Percentiles rank a stretch among this genome's conserved stretches.
These are phyloP conservation scores for Salicornia ramosissima DNA, from an alignment of 148 eudicot species.

Conservation along the genomic window DNA sequence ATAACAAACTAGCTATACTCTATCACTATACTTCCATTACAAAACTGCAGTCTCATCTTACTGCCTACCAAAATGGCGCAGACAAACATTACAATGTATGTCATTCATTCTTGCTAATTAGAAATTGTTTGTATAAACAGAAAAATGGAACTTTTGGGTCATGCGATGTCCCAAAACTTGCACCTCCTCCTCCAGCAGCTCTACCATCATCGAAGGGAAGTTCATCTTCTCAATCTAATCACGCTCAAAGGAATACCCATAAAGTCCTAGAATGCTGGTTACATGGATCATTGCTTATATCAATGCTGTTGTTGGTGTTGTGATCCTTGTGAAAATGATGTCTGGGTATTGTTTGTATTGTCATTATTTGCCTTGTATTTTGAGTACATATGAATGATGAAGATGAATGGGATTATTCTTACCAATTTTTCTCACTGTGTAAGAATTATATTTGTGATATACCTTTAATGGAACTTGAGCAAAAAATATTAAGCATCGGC, in stretches of 20 bases:
- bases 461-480: background rate
- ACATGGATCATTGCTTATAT: constrained; percentile 28
- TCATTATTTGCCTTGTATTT: background rate
- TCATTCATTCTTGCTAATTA: background rate
- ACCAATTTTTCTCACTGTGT: background rate
- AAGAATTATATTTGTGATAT: background rate
- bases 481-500: background rate
- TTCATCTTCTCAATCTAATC: constrained; percentile 18
- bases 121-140: constrained; percentile 25
- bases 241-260: constrained; percentile 19
- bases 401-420: constrained; percentile 2
- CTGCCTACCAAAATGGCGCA: no score
- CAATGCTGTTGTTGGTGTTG: constrained; percentile 15
- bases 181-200: constrained; percentile 86
- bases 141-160: constrained; percentile 56
- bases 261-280: constrained; percentile 27
- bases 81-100: background rate
- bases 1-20: no score
- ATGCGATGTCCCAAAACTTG: constrained; percentile 55
- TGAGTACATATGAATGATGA: background rate
- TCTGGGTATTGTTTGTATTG: constrained; percentile 14
- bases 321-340: constrained; percentile 27
- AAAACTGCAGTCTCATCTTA: no score
- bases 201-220: constrained; percentile 13
- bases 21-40: no score